Conservation (phyloP, 2,329 filamentous ascomycete genomes). For the Alternaria alternata region DNA sequence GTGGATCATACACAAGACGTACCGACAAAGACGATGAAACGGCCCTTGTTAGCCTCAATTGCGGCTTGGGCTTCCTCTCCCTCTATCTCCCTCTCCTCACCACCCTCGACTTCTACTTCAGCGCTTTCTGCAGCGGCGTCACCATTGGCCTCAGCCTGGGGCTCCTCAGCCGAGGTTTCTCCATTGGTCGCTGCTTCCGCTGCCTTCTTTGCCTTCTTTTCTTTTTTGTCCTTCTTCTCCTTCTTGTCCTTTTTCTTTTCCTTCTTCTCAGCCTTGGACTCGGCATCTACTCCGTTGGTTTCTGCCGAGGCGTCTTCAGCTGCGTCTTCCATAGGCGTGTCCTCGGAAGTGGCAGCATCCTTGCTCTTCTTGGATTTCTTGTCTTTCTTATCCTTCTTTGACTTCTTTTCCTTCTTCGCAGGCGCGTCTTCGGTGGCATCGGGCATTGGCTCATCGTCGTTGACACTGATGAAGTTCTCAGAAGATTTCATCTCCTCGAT, state of each 20-base stretch:
- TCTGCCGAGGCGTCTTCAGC: slow-evolving; percentile 21
- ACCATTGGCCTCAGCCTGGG: slow-evolving; percentile 26
- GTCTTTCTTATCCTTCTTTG: slow-evolving; percentile 35
- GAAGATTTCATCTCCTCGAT: slow-evolving; percentile 23
- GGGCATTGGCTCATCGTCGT: slow-evolving; percentile 30
- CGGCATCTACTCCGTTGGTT: slow-evolving; percentile 20
- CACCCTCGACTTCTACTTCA: slow-evolving; percentile 26
- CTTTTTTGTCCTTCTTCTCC: slow-evolving; percentile 38
- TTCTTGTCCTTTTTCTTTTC: slow-evolving; percentile 38
- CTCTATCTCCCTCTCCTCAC: slow-evolving; percentile 26
- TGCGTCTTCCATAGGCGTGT: slow-evolving; percentile 16
- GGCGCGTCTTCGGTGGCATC: slow-evolving; percentile 25
- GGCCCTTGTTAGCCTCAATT: slow-evolving; percentile 52
- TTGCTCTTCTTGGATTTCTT: slow-evolving; percentile 32
- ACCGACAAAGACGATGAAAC: slow-evolving; percentile 83
- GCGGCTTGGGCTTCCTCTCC: slow-evolving; percentile 21
- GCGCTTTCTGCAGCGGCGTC: slow-evolving; percentile 23
- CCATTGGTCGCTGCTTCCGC: slow-evolving; percentile 22
- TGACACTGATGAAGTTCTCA: slow-evolving; percentile 25
- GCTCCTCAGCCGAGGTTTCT: slow-evolving; percentile 23
- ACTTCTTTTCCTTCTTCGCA: slow-evolving; percentile 33
- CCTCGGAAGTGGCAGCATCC: slow-evolving; percentile 14
- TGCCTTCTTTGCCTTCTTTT: slow-evolving; percentile 41
- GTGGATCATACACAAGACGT: slow-evolving; percentile 24
- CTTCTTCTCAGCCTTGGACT: slow-evolving; percentile 30